A percentile compares a stretch with the other conserved stretches of the same genome.
These are phyloP conservation scores for Coix lacrymajobi DNA, from an alignment of 176 grass and related monocot genomes.

Conservation along the genomic window DNA sequence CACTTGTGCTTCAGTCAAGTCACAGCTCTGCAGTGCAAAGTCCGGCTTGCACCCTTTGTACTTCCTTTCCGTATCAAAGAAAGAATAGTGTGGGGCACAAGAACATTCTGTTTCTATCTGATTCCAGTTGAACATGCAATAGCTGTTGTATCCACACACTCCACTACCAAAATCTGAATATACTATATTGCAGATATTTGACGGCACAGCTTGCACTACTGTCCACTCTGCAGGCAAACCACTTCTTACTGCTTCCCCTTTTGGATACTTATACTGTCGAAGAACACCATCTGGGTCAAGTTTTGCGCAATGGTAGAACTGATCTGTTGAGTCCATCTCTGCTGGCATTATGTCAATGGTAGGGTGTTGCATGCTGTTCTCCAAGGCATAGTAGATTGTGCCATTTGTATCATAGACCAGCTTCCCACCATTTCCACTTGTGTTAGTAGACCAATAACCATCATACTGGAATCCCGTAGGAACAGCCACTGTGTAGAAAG, in stretches of 20 bases:
- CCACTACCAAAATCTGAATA: neutral
- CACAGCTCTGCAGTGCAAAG: neutral
- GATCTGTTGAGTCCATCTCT: neutral
- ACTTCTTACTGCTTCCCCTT: neutral
- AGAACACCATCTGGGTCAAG: conserved; percentile 7
- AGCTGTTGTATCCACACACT: conserved; percentile 17
- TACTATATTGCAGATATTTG: neutral
- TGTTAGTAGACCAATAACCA: conserved; percentile 3
- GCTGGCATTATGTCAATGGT: neutral
- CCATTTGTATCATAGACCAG: neutral
- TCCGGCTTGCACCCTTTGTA: conserved; percentile 7
- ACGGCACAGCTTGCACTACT: neutral
- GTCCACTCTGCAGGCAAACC: neutral
- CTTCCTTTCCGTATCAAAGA: neutral
- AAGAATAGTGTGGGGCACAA: neutral
- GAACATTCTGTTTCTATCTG: neutral
- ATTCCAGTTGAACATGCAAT: neutral
- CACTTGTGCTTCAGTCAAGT: neutral
- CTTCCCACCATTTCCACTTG: neutral
- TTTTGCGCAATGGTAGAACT: neutral
- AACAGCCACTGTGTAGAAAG: neutral
- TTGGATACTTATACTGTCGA: neutral
- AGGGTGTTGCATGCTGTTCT: neutral
- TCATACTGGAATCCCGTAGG: conserved; percentile 1
- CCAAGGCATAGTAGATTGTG: neutral